These are phyloP conservation scores for Aspergillus latus DNA, from an alignment of 2,329 filamentous ascomycete species.

Conservation along the genomic window DNA sequence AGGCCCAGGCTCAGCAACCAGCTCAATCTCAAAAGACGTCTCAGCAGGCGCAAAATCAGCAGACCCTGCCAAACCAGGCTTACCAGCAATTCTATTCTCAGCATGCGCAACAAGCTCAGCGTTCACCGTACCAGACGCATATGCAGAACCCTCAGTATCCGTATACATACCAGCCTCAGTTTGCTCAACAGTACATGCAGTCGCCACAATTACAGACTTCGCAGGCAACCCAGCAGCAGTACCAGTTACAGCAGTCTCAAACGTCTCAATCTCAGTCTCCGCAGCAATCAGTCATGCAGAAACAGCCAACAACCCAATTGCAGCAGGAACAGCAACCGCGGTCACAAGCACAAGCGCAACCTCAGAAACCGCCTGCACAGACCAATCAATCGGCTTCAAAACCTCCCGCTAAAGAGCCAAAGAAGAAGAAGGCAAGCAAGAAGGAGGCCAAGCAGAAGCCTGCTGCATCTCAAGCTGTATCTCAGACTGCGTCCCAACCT, in stretches of 20 bases:
- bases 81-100: slow-evolving; percentile 7
- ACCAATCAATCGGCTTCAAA: slow-evolving; percentile 16
- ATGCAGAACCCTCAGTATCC: slow-evolving; percentile 15
- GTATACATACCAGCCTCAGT: slow-evolving; percentile 12
- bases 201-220: slow-evolving; percentile 5
- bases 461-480: slow-evolving; percentile 9
- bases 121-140: slow-evolving; percentile 23
- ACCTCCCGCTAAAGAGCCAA: slow-evolving; percentile 8
- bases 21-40: slow-evolving; percentile 11
- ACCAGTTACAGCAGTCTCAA: slow-evolving; percentile 16
- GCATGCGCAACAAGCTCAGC: slow-evolving; percentile 19
- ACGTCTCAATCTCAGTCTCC: slow-evolving; percentile 14
- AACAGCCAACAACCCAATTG: slow-evolving; percentile 22
- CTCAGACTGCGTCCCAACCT: not conserved
- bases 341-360: not conserved
- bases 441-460: slow-evolving; percentile 15
- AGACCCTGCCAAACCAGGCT: slow-evolving; percentile 14
- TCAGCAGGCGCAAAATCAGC: slow-evolving; percentile 14
- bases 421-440: slow-evolving; percentile 14
- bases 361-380: slow-evolving; percentile 15
- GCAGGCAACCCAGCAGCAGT: slow-evolving; percentile 15
- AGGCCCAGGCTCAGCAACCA: slow-evolving; percentile 17
- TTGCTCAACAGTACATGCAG: slow-evolving; percentile 19
- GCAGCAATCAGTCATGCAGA: slow-evolving; percentile 10
- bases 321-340: slow-evolving; percentile 16